Base-by-base conservation (phyloP, 2,329 filamentous ascomycete genomes). In the Aspergillus ochraceus region DNA sequence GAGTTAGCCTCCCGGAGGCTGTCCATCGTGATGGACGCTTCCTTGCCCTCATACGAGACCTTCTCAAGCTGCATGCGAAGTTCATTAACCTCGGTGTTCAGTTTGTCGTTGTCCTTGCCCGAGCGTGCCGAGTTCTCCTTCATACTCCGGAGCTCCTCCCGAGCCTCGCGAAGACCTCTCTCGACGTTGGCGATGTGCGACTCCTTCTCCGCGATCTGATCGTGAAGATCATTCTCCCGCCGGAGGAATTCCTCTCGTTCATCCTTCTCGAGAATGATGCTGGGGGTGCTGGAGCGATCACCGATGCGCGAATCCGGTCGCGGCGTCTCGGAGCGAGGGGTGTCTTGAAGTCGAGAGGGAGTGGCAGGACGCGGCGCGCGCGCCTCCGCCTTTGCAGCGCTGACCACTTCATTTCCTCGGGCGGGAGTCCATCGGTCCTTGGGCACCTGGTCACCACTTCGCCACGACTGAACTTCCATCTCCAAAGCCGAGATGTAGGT, bases 11-110 rank as follows among this genome's bases (percentile, higher is more conserved):
- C 95, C 79, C 97, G 97, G 54, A 99, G 82, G 45, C 92, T 90
- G 72, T 99, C 95, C 91, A 99, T 97, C 30, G 94, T 97, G 74
- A 99, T 99, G 69, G 90, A 88, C 11, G 92, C 92, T 78, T 99
- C 95, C 80, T 97, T 97, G 80, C 91, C 90, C 82, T 99, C 95
- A 69, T 98, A 99, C 4, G 88, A 90, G 56, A 99, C 85, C 73
- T 96, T 92, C 80, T 99, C 95, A 26, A 99, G 84, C 72, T 97
- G 92, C 93, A 99, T 97, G 75, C 91, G 93, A 71, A 96, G 86
- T 71, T 96, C 92, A 71, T 98, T 97, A 61, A 94, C 87, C 72
- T 97, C 93, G 58, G 87, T 86, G 11, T 87, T 90, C 60, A 98
- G 83, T 66, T 87, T 89, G 76, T 99, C 95, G 67, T 97, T 98